These are phyloP conservation scores for Rhizopus delemar DNA, from an alignment of 371 early-diverging fungal genomes.

Conservation along the genomic window DNA sequence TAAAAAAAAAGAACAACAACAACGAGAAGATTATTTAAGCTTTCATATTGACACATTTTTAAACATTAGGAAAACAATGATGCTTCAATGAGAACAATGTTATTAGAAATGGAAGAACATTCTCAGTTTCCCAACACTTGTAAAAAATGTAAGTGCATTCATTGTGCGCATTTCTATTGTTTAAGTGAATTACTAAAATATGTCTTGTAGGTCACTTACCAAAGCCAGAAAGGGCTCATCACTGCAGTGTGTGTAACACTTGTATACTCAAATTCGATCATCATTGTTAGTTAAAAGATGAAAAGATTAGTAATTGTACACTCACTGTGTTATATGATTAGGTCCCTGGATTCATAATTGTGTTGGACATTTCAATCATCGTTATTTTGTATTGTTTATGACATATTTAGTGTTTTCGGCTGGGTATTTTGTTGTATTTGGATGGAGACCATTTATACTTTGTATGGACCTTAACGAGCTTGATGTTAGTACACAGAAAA, in stretches of 20 bases:
- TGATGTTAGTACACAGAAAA: conserved; percentile 37
- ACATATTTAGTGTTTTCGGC: conserved; percentile 64
- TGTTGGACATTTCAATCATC: conserved; percentile 82
- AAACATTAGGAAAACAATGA: conserved; percentile 24
- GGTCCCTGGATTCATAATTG: conserved; percentile 81
- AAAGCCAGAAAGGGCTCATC: conserved; percentile 91
- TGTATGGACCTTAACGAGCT: conserved; percentile 48
- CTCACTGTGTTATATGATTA: conserved; percentile 8
- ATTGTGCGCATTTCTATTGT: not conserved
- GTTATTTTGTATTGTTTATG: conserved; percentile 82
- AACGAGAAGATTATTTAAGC: not conserved
- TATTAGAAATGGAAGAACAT: conserved; percentile 55
- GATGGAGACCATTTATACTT: conserved; percentile 57
- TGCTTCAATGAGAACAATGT: conserved; percentile 31
- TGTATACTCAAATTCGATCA: conserved; percentile 81
- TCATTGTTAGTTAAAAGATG: conserved; percentile 51
- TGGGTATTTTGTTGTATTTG: conserved; percentile 63
- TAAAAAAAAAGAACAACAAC: not conserved
- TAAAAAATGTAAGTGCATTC: conserved; percentile 46
- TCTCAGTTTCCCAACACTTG: conserved; percentile 48
- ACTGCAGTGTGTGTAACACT: conserved; percentile 84
- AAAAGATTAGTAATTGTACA: conserved; percentile 9
- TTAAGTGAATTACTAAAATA: not conserved
- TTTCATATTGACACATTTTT: not conserved
- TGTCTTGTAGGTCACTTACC: conserved; percentile 55